Evolutionary conservation across 176 grass and related monocot species (phyloP), one percentile per base, ranked within the genome.

Genomic region (Aegilops bicornis): DNA sequence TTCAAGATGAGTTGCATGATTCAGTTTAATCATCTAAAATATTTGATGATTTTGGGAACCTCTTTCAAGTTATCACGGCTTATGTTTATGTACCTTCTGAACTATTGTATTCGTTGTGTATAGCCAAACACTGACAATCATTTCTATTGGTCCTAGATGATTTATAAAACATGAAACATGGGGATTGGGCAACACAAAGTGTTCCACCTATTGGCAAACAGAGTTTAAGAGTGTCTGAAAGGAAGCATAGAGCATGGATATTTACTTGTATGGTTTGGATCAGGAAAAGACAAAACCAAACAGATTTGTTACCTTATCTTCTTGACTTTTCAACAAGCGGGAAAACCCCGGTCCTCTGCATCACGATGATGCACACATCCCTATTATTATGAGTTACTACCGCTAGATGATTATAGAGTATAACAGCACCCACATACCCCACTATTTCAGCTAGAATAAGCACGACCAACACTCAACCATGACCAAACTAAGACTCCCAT

Each of bases 271-370:
- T 56, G 27, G 22, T 48, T 70, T 71, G 12, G 45, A 71, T 47
- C 66, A 70, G 45, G 80, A 82, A 67, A 70, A 54, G 15, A 52
- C 23, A 70, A 48, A 82, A 82, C 16, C 14, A 45, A 82, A 54
- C 63, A 52, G 43, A 68, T 33, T 32, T 29, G 6, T 81, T 68
- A 11, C 11, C 19, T 54, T 50, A 8, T 50, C 7, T 29, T 75
- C 14, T 52, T 52, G 71, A 74, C 40, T 54, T 19, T 19, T 7
- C 0, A 15, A 19, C 16, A 54, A 59, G 56, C 5, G 56, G 56
- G 19, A 59, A 59, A 58, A 20, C 20, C 56, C 56, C 7, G 56
- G 56, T 7, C 7, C 56, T 22, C 56, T 59, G 56, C 56, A 22
- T 20, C 54, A 20, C 7, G 19, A 20, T 58, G 54, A 58, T 58